These are phyloP conservation scores for Suhomyces sp. DNA, from an alignment of 805 yeast species.

Conservation along the genomic window DNA sequence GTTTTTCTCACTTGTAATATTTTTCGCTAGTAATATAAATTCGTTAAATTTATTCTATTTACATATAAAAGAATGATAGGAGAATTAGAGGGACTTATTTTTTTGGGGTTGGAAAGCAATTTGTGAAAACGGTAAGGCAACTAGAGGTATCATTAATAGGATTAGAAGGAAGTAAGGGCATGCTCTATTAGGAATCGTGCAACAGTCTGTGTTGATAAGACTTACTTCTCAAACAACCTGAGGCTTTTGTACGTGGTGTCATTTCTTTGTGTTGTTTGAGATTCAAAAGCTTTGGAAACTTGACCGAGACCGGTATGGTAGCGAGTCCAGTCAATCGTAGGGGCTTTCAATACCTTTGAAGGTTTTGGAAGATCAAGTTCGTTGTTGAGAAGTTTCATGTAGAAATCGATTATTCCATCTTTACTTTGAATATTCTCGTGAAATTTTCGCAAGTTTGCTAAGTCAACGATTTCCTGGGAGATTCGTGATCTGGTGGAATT, in stretches of 20 bases:
- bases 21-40: neutral
- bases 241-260: slow-evolving; percentile 22
- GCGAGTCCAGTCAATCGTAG: slow-evolving; percentile 36
- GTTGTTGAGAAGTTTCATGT: slow-evolving; percentile 31
- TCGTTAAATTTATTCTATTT: slow-evolving; percentile 1
- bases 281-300: slow-evolving; percentile 19
- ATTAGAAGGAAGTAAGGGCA: neutral
- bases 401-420: slow-evolving; percentile 30
- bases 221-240: slow-evolving; percentile 19
- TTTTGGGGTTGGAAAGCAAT: neutral
- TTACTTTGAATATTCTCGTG: slow-evolving; percentile 13
- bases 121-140: neutral
- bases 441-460: slow-evolving; percentile 27
- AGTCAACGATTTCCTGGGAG: slow-evolving; percentile 27
- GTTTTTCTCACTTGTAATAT: too few relatives aligned
- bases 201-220: neutral
- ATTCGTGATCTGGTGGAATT: slow-evolving; percentile 21
- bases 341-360: slow-evolving; percentile 30
- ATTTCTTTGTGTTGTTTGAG: slow-evolving; percentile 1
- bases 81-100: slow-evolving; percentile 1
- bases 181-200: neutral
- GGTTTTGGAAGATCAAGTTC: slow-evolving; percentile 35
- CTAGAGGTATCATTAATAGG: neutral
- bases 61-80: slow-evolving; percentile 2
- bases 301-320: slow-evolving; percentile 30